Conservation (phyloP, 257 asterid genomes). For the Fraxinus excelsior region DNA sequence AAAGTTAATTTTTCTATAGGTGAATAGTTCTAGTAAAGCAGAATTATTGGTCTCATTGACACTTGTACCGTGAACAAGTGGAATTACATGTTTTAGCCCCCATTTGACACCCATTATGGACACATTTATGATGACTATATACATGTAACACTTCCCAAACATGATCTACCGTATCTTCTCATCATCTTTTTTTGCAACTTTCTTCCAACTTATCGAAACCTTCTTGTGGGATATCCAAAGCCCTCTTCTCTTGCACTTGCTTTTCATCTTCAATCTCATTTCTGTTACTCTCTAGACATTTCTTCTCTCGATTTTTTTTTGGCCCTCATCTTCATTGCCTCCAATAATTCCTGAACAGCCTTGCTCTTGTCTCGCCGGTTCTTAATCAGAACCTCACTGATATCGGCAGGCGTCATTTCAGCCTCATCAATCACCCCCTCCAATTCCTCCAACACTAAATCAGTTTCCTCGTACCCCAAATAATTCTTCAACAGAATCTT, state of each 20-base stretch:
- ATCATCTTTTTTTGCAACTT: too few species aligned
- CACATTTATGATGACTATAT: too few species aligned
- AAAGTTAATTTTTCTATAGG: too few species aligned
- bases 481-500: slow-evolving; percentile 48
- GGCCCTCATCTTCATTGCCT: slow-evolving; percentile 31
- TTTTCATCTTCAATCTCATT: slow-evolving; percentile 35
- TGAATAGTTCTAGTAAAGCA: too few species aligned
- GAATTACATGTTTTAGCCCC: too few species aligned
- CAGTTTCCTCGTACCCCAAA: slow-evolving; percentile 33
- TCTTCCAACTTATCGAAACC: background rate
- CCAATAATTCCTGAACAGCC: slow-evolving; percentile 37
- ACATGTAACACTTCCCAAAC: too few species aligned
- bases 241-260: slow-evolving; percentile 41
- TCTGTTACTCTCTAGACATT: slow-evolving; percentile 10
- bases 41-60: too few species aligned
- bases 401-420: slow-evolving; percentile 54
- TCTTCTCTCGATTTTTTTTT: slow-evolving; percentile 4
- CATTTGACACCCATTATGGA: too few species aligned
- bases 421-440: slow-evolving; percentile 37
- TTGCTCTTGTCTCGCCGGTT: slow-evolving; percentile 37
- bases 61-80: too few species aligned
- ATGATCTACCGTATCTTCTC: too few species aligned
- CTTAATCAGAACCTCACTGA: slow-evolving; percentile 48
- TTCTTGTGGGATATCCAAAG: slow-evolving; percentile 36
- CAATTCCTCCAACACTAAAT: slow-evolving; percentile 33